Evolutionary conservation across 352 stramenopile genomes (phyloP).

Genomic region (Phytophthora pluvialis): DNA sequence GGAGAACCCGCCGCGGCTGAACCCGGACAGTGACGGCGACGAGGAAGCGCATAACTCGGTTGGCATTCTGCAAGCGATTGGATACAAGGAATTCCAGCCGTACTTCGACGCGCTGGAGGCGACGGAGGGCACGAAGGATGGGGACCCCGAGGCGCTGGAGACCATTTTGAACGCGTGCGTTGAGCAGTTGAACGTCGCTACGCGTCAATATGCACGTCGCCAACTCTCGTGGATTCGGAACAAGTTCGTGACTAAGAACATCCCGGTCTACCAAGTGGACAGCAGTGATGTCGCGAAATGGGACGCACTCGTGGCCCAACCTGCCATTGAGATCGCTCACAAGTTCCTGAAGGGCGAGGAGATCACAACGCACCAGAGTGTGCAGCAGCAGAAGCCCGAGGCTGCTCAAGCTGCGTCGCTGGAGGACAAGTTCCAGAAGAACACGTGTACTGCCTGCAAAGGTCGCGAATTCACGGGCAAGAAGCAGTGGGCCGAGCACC

Average conservation of each 20-base stretch:
- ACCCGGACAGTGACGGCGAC: slow-evolving; percentile 16
- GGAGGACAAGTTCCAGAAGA: slow-evolving; percentile 70
- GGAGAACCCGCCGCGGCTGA: slow-evolving; percentile 50
- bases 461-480: slow-evolving; percentile 71
- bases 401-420: slow-evolving; percentile 42
- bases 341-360: slow-evolving; percentile 52
- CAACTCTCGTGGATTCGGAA: slow-evolving; percentile 92
- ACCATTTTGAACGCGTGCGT: slow-evolving; percentile 64
- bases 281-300: slow-evolving; percentile 77
- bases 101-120: slow-evolving; percentile 76
- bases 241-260: slow-evolving; percentile 83
- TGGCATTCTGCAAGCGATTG: slow-evolving; percentile 89
- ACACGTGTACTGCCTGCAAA: slow-evolving; percentile 63
- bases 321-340: slow-evolving; percentile 67
- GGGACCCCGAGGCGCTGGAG: slow-evolving; percentile 37
- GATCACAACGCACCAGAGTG: slow-evolving; percentile 41
- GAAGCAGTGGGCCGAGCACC: slow-evolving; percentile 74
- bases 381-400: slow-evolving; percentile 61
- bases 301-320: slow-evolving; percentile 57
- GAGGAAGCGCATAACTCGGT: slow-evolving; percentile 55
- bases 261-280: slow-evolving; percentile 87
- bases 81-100: slow-evolving; percentile 91
- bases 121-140: slow-evolving; percentile 17
- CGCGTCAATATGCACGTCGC: slow-evolving; percentile 84
- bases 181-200: slow-evolving; percentile 83